These are phyloP conservation scores for Omphalea diandra DNA, from an alignment of 441 rosid genomes.

Conservation along the genomic window DNA sequence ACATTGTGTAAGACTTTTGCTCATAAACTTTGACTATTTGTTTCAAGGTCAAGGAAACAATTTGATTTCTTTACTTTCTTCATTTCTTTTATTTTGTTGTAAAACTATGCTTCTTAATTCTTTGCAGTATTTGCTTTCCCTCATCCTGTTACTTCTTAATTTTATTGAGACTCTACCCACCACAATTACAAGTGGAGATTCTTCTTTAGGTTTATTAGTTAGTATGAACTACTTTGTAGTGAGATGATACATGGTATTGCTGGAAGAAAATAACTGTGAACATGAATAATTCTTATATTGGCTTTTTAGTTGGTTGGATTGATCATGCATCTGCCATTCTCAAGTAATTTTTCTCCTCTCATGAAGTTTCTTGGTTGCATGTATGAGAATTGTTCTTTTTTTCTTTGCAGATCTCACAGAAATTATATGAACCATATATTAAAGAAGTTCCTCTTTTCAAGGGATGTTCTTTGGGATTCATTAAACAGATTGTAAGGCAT, in stretches of 20 bases:
- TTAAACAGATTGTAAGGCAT: slow-evolving; percentile 70
- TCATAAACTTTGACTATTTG: not conserved
- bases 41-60: not conserved
- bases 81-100: not conserved
- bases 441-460: slow-evolving; percentile 59
- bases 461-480: slow-evolving; percentile 71
- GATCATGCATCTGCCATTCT: not conserved
- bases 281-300: not conserved
- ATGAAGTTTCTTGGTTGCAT: not conserved
- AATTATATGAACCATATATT: slow-evolving; percentile 58
- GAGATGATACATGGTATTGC: not conserved
- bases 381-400: not conserved
- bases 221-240: not conserved
- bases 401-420: slow-evolving; percentile 55
- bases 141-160: not conserved
- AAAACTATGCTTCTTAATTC: not conserved
- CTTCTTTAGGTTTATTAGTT: not conserved
- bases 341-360: not conserved
- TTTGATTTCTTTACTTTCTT: not conserved
- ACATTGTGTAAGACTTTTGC: not conserved
- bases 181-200: not conserved
- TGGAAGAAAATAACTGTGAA: not conserved
- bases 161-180: not conserved
- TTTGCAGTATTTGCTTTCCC: not conserved
- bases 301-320: not conserved